A percentile compares a stretch with the other conserved stretches of the same genome.
phyloP scores from a whole-genome alignment of 202 grass and related monocot genomes.

The Setaria viridis region DNA sequence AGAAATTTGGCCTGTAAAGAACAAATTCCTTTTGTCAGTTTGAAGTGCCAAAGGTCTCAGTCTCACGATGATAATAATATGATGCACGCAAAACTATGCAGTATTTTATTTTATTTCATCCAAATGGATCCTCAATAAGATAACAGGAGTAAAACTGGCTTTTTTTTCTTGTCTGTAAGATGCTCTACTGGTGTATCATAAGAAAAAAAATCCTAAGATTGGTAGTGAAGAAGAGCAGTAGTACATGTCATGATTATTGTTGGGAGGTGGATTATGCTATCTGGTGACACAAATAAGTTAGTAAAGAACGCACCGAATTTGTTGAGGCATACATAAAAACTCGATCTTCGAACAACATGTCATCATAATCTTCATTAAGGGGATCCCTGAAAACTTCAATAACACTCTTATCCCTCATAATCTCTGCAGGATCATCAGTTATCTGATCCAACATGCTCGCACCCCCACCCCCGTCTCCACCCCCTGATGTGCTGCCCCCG shows the following conservation, averaged over 20 bases:
- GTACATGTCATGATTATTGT: background rate
- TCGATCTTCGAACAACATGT: slow-evolving; percentile 88
- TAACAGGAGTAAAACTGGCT: background rate
- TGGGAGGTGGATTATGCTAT: background rate
- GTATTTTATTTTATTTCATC: background rate
- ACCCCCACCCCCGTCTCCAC: slow-evolving; percentile 58
- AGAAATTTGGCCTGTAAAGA: slow-evolving; percentile 88
- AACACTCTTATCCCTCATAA: slow-evolving; percentile 68
- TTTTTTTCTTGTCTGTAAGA: background rate
- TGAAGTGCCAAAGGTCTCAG: background rate
- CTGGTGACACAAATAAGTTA: slow-evolving; percentile 20
- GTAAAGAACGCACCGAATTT: slow-evolving; percentile 64
- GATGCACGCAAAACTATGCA: background rate
- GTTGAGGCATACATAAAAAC: slow-evolving; percentile 83
- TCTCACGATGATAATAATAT: background rate
- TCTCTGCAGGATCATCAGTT: slow-evolving; percentile 63
- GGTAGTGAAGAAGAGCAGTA: slow-evolving; percentile 14
- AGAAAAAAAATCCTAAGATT: background rate
- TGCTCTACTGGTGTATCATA: slow-evolving; percentile 13
- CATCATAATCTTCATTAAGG: slow-evolving; percentile 64
- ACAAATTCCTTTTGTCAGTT: slow-evolving; percentile 28
- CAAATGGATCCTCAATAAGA: slow-evolving; percentile 4
- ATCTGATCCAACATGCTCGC: slow-evolving; percentile 39
- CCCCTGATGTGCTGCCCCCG: slow-evolving; percentile 42
- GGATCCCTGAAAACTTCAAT: slow-evolving; percentile 61